These are phyloP conservation scores for Cryphonectria parasitica DNA, from an alignment of 2,329 filamentous ascomycete species.

Conservation along the genomic window DNA sequence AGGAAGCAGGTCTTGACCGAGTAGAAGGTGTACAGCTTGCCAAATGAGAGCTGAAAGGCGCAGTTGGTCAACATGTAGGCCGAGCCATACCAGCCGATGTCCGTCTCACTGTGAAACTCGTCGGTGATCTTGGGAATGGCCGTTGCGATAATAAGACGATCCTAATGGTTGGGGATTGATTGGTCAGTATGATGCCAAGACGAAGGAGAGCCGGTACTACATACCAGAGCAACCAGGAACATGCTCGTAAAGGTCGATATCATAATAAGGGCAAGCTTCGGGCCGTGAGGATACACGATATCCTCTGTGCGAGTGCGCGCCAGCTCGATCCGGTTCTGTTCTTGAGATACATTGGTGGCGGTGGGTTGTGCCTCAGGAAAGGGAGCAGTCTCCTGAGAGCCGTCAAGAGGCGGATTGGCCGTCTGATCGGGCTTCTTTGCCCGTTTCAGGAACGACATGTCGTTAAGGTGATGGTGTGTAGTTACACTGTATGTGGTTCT, in stretches of 20 bases:
- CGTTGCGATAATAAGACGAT: constrained; percentile 43
- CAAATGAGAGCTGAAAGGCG: constrained; percentile 46
- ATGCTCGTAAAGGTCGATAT: constrained; percentile 42
- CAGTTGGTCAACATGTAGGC: constrained; percentile 43
- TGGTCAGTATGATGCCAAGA: neutral
- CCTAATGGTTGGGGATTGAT: constrained; percentile 20
- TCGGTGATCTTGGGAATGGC: constrained; percentile 46
- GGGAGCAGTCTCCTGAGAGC: constrained; percentile 9
- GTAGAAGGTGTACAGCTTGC: constrained; percentile 46
- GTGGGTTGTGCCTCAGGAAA: constrained; percentile 3
- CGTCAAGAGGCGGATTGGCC: constrained; percentile 5
- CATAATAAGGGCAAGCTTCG: constrained; percentile 40
- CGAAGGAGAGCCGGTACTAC: constrained; percentile 4
- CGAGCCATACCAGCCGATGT: constrained; percentile 47
- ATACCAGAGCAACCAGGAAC: constrained; percentile 43
- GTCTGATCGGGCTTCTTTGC: constrained; percentile 24
- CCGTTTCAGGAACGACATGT: constrained; percentile 26
- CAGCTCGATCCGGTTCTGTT: constrained; percentile 25
- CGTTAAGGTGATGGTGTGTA: neutral
- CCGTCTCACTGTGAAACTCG: constrained; percentile 42
- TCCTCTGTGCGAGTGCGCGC: constrained; percentile 34
- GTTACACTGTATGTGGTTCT: neutral
- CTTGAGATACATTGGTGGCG: constrained; percentile 7
- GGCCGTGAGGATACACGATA: constrained; percentile 40
- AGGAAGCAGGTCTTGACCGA: constrained; percentile 41